Conservation (phyloP, 108 stramenopile species). For the Cyclostephanos tholiformis region DNA sequence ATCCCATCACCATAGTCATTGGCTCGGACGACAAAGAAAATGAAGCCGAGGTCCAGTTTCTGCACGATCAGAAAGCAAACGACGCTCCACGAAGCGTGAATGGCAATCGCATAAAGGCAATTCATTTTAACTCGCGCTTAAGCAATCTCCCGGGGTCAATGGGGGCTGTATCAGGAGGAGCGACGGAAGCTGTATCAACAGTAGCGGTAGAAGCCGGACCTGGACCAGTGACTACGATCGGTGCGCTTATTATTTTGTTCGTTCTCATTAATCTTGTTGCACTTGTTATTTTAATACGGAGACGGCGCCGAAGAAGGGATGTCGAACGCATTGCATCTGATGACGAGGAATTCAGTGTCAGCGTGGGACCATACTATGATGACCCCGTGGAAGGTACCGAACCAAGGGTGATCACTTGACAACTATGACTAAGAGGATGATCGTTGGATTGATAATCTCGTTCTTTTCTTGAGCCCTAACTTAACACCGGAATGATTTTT, state of each 20-base stretch:
- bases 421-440: too few species aligned
- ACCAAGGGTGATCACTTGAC: background rate
- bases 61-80: constrained; percentile 17
- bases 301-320: constrained; percentile 1
- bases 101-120: constrained; percentile 27
- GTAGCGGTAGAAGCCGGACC: background rate
- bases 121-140: constrained; percentile 39
- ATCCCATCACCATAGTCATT: constrained; percentile 36
- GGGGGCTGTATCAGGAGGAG: constrained; percentile 1
- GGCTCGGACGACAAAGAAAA: constrained; percentile 16
- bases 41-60: constrained; percentile 8
- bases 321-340: constrained; percentile 2
- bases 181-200: background rate
- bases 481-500: too few species aligned
- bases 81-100: constrained; percentile 22
- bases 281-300: constrained; percentile 7
- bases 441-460: too few species aligned
- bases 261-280: background rate
- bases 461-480: too few species aligned
- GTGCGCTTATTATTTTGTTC: background rate
- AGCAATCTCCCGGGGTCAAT: constrained; percentile 1
- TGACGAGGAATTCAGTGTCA: constrained; percentile 4
- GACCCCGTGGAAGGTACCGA: background rate
- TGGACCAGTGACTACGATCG: background rate
- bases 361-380: constrained; percentile 7